Base-by-base conservation (phyloP, 805 yeast species). In the Tetrapisispora arboricola region DNA sequence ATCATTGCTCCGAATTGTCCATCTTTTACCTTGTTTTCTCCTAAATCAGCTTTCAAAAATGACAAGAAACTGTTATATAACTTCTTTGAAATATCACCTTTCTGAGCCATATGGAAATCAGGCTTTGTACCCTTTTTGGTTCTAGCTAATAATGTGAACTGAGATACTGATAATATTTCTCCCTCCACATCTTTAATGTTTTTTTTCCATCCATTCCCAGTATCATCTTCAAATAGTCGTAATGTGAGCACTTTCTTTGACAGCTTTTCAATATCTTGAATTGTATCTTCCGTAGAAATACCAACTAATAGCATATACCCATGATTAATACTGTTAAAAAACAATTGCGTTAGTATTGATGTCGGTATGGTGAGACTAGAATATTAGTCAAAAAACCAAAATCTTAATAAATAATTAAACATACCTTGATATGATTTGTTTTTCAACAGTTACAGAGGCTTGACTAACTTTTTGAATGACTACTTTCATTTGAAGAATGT, bases 1-100 rank as follows among this genome's bases (percentile, higher is more conserved):
- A 92, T 92, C 95, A 90, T 84, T 10, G 90, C 97, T 0, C 97
- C 98, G 58, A 92, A 92, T 41, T 75, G 68, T 2, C 98, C 98
- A 52, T 88, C 96, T 47, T 80, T 72, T 3, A 87, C 94, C 36
- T 74, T 75, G 0, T 70, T 77, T 1, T 67, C 71, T 0, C 84
- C 84, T 43, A 85, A 45, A n/a, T 72, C 73, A 1, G 49, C 53
- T 44, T 67, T 61, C 43, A 84, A 61, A 18, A 65, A 55, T 2
- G 41, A 37, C 41, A 84, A 58, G 44, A 85, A 80, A 36, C 58
- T 54, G 9, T 76, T 69, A 46, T 71, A 72, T 19, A 66, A 44
- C 2, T 60, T 66, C 26, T 55, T 60, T 1, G 76, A 75, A 3
- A 65, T 49, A n/a, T 61, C 62, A 16, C 96, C 95, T 60, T 81